Base-by-base conservation (phyloP, 1,284 basidiomycete species). In the Heimioporus retisporus region DNA sequence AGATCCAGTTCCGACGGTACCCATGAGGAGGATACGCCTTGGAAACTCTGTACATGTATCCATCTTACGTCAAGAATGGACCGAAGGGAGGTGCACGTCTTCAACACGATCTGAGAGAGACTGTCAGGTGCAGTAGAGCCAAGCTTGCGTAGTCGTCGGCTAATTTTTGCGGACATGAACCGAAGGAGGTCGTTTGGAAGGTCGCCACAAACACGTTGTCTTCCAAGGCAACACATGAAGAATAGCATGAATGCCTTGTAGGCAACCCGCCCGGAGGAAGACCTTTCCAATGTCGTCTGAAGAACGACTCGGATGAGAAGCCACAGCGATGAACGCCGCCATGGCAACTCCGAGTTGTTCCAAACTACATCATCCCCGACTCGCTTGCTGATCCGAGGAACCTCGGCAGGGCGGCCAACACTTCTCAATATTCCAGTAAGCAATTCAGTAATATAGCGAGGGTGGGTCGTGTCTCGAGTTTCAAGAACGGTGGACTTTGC, bases 171-270 rank as follows among this genome's bases (percentile, higher is more conserved):
- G 28, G 28, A 28, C 28, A 61, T 56, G 28, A 14, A 61, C 2
- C 48, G 54, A 2, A 61, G n/a, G 1, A 81, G 28, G 55, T 84
- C 79, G 53, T 74, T 81, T 3, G 79, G 54, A 11, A 83, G 67
- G 10, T 68, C 58, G 28, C 1, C n/a, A 23, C 10, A 58, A 64
- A 6, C 73, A 18, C 21, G 68, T 73, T 3, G 73, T 59, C 3
- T 55, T 7, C 82, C 73, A 11, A 86, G 66, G 15, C 68, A 56
- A 6, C 80, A 73, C 68, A 85, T 75, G 46, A 85, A 72, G 60
- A 79, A 83, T 2, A 81, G 65, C 73, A 86, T 83, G 72, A 88
- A 88, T 6, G 62, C 46, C 66, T 88, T 89, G 76, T 88, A 89
- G 1, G 69, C 68, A 25, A 44, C 55, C 46, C 61, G 60, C n/a